Evolutionary conservation across 164 flowering plant genomes (phyloP).

Genomic region (Piper longum): DNA sequence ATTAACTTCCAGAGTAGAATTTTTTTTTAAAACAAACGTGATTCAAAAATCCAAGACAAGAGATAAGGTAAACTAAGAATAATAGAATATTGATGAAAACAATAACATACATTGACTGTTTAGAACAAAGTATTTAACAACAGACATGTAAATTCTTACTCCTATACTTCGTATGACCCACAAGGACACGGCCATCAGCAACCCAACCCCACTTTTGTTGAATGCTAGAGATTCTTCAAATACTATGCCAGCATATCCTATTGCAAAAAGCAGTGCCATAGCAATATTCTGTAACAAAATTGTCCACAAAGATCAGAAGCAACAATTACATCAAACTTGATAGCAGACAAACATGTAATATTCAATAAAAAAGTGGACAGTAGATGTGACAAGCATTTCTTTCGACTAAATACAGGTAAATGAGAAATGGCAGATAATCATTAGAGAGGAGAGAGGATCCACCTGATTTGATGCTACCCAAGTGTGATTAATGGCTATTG

Average conservation of each 20-base stretch:
- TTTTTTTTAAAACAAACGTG: too few species aligned
- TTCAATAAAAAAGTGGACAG: background rate
- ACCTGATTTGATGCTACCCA: slow-evolving; percentile 99
- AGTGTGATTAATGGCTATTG: slow-evolving; percentile 80
- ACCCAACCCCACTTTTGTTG: slow-evolving; percentile 95
- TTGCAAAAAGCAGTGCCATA: slow-evolving; percentile 77
- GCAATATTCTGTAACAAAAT: slow-evolving; percentile 64
- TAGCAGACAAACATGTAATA: background rate
- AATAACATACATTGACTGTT: too few species aligned
- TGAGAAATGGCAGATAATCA: background rate
- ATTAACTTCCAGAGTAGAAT: too few species aligned
- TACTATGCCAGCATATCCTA: slow-evolving; percentile 90
- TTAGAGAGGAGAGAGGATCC: background rate
- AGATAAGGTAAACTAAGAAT: too few species aligned
- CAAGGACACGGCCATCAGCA: slow-evolving; percentile 90
- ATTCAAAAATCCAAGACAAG: too few species aligned
- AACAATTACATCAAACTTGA: background rate
- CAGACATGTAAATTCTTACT: slow-evolving; percentile 28
- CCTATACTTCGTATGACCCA: slow-evolving; percentile 93
- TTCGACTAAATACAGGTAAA: background rate
- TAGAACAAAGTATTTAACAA: background rate
- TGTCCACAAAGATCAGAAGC: slow-evolving; percentile 6
- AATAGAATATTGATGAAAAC: background rate
- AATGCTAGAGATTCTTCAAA: slow-evolving; percentile 97
- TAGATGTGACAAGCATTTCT: background rate